Base-by-base conservation (phyloP, 208 protist genomes). In the Naegleria lovaniensis region DNA sequence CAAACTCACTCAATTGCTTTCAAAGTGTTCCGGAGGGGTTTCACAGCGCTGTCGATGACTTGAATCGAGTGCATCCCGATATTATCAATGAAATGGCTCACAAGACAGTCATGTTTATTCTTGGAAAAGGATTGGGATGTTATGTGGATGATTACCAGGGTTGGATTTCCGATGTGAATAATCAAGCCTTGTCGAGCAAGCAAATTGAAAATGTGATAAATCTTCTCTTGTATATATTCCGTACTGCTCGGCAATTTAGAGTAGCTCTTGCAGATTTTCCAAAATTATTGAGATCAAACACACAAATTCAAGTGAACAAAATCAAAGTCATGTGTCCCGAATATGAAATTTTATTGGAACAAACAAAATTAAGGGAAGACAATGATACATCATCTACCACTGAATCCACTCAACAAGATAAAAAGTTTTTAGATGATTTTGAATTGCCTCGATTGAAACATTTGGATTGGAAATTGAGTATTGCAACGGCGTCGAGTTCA, bases 351-450 rank as follows among this genome's bases (percentile, higher is more conserved):
- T 79, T 79, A 33, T 79, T 79, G 29, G 67, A 11, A 36, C 6
- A 79, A 36, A 79, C 67, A 11, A 79, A 79, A 33, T 79, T 79
- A 1, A 79, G 67, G 36, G 29, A 79, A 36, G 67, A 79, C 6
- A 0, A 79, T 79, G 29, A 33, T 36, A n/a, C 19, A 79, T 36
- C 19, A 36, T 13, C 16, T 6, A 79, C 2, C 19, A 79, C 6
- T 79, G 55, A 67, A 67, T 29, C 11, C 4, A 48, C 43, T 48
- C 43, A 48, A 48, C 43, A 48, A 1, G 43, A 48, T 48, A 67
- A 67, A 29, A 79, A 79, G n/a, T 36, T 79, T 79, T 79, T 79
- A 33, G 67, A 79, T 79, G 67, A 79, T 79, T 79, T 79, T 79
- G 67, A 79, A 79, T 79, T 79, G n/a, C 29, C 29, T 36, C 7